Base-by-base conservation (phyloP, 1,284 basidiomycete species). In the Sporisorium reilianum region DNA sequence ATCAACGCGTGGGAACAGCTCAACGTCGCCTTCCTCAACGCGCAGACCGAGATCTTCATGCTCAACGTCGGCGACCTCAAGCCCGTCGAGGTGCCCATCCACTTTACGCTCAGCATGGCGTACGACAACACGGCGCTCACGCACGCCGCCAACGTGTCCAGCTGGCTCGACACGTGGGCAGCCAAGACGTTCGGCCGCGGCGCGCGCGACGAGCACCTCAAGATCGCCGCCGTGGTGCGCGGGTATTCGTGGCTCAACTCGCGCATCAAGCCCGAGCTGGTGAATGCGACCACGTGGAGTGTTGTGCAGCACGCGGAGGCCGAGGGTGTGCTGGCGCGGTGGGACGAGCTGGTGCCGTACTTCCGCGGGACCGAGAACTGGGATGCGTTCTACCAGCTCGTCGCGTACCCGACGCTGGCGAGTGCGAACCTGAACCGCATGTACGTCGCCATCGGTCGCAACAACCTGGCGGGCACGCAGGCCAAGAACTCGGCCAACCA, bases 231-330 rank as follows among this genome's bases (percentile, higher is more conserved):
- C 18, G 88, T 92, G 53, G 86, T 91, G 6, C 87, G 85, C 1
- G 90, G 90, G 69, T 85, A 91, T 59, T 90, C 90, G 16, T 86
- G 88, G 41, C 89, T 88, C 84, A 91, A 91, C 75, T 86, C 89
- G 0, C 85, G 90, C 26, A 85, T 89, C 64, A 92, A 91, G 84
- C 90, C 90, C 0, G 91, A 92, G 85, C 82, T 91, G 28, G 79
- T 90, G 64, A 90, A 90, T 78, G 72, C 87, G 2, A 90, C 89
- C 1, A 90, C 89, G 0, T 92, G 87, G 85, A 90, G 89, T 66
- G 78, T 91, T 51, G 86, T 87, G 46, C 88, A 90, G 81, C 91
- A 91, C 80, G 86, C 90, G 80, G 91, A 92, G 90, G 91, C 78
- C 56, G 89, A 86, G 2, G 11, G 22, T 49, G 56, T 59, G 7